phyloP scores from a whole-genome alignment of 805 yeast genomes.

The Candida khao-thaluensis region DNA sequence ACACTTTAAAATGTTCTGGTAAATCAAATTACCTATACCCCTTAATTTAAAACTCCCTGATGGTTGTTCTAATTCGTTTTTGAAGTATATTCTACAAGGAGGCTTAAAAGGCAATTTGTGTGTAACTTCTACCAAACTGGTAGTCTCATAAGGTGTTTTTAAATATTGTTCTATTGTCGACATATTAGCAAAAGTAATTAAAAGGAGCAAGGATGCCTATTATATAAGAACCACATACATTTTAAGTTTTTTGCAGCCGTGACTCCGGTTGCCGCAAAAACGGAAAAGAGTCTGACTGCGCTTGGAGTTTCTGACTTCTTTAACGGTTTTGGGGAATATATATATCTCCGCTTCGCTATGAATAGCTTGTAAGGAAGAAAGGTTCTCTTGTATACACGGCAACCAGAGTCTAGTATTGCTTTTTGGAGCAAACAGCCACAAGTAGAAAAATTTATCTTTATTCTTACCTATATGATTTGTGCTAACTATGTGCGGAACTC shows the following conservation, averaged over 20 bases:
- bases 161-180: background rate
- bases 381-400: too few relatives aligned
- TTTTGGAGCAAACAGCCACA: too few relatives aligned
- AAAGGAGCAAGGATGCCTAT: too few relatives aligned
- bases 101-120: conserved; percentile 28
- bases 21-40: conserved; percentile 52
- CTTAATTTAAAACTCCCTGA: conserved; percentile 58
- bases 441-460: too few relatives aligned
- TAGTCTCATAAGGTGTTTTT: conserved; percentile 21
- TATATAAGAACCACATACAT: too few relatives aligned
- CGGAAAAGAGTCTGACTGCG: conserved; percentile 3
- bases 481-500: conserved; percentile 5
- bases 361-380: too few relatives aligned
- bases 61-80: conserved; percentile 56
- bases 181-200: too few relatives aligned
- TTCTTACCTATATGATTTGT: too few relatives aligned
- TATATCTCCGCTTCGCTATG: background rate
- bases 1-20: conserved; percentile 28
- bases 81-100: conserved; percentile 45
- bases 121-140: conserved; percentile 43
- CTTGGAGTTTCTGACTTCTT: conserved; percentile 4
- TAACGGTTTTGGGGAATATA: too few relatives aligned
- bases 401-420: too few relatives aligned
- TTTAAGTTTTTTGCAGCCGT: conserved; percentile 9
- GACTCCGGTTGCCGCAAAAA: background rate